Evolutionary conservation across 306 rosid species (phyloP).

Genomic region (Quercus mongolica): DNA sequence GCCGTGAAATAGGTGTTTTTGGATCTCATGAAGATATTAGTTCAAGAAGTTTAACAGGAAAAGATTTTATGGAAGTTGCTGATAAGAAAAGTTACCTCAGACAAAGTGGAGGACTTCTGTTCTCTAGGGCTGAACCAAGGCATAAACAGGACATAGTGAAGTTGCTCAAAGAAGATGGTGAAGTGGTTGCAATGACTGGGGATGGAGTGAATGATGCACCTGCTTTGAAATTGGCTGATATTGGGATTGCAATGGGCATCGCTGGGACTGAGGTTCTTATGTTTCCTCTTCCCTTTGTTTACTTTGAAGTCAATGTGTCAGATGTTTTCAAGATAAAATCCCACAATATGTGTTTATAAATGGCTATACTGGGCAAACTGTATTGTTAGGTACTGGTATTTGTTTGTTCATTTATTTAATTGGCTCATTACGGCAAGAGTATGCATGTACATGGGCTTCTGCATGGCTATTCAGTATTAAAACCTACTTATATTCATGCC

Average conservation of each 20-base stretch:
- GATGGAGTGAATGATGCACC: constrained; percentile 98
- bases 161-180: constrained; percentile 83
- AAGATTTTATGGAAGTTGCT: constrained; percentile 58
- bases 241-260: constrained; percentile 97
- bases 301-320: background rate
- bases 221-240: constrained; percentile 94
- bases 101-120: constrained; percentile 75
- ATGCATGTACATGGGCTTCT: background rate
- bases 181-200: constrained; percentile 92
- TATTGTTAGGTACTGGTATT: background rate
- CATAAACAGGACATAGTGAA: constrained; percentile 93
- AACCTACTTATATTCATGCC: background rate
- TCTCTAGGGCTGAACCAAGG: constrained; percentile 95
- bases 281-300: background rate
- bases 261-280: constrained; percentile 84
- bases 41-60: constrained; percentile 75
- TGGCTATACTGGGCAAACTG: background rate
- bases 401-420: background rate
- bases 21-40: constrained; percentile 51
- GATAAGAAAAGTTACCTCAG: constrained; percentile 51
- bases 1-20: constrained; percentile 91
- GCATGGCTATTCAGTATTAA: background rate
- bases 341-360: background rate
- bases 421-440: background rate
- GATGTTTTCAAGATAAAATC: background rate